Percentiles rank a stretch among this genome's conserved stretches.
Conservation (phyloP, 768 basidiomycete genomes). For the Ramaria rubella region DNA sequence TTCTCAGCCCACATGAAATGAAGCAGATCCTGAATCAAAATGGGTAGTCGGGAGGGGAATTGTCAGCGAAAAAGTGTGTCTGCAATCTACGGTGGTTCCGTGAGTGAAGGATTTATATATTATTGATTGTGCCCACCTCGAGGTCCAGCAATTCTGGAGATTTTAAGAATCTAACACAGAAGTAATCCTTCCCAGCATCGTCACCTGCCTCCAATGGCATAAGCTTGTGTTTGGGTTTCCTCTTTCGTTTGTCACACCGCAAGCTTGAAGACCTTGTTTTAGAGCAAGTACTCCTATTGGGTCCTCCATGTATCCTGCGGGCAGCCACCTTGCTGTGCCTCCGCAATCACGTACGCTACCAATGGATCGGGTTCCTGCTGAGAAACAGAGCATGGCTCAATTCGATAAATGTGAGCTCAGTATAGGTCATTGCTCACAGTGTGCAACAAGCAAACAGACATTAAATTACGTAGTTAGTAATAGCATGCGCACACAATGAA, state of each 20-base stretch:
- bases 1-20: constrained; percentile 68
- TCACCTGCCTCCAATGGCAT: constrained; percentile 24
- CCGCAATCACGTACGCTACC: constrained; percentile 3
- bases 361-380: constrained; percentile 6
- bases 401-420: constrained; percentile 10
- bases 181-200: constrained; percentile 68
- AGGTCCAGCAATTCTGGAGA: constrained; percentile 81
- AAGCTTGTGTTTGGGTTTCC: constrained; percentile 63
- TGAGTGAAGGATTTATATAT: constrained; percentile 5
- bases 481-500: too few species aligned
- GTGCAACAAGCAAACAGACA: too few species aligned
- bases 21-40: constrained; percentile 68
- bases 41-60: constrained; percentile 77
- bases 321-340: neutral
- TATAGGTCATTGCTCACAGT: constrained; percentile 9
- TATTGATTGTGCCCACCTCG: constrained; percentile 46
- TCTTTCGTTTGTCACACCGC: constrained; percentile 42
- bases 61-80: constrained; percentile 92
- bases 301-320: constrained; percentile 52
- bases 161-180: constrained; percentile 91
- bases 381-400: constrained; percentile 9
- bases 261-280: constrained; percentile 62
- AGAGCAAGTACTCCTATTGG: constrained; percentile 69
- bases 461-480: too few species aligned
- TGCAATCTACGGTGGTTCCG: constrained; percentile 50